Conservation (phyloP, 371 early-diverging fungal genomes). For the Rhizopus delemar region DNA sequence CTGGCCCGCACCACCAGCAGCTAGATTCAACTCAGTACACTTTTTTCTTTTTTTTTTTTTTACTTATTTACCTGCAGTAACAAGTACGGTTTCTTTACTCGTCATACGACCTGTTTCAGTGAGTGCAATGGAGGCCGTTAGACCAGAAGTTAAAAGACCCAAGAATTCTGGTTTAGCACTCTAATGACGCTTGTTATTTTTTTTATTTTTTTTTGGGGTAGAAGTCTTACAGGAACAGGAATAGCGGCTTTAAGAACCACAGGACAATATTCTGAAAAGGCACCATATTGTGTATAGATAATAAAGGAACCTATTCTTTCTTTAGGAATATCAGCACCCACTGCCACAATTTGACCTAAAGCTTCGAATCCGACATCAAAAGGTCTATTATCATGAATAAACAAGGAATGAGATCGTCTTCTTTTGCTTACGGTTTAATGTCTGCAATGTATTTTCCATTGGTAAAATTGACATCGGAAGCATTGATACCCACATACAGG, state of each 20-base stretch:
- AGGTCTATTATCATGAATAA: conserved; percentile 35
- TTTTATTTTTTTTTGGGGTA: neutral
- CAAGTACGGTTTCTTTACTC: conserved; percentile 41
- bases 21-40: conserved; percentile 7
- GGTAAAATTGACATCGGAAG: conserved; percentile 61
- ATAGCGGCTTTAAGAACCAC: conserved; percentile 29
- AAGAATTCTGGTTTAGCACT: conserved; percentile 37
- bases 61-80: conserved; percentile 46
- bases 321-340: conserved; percentile 41
- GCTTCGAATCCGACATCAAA: conserved; percentile 67
- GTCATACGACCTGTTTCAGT: conserved; percentile 37
- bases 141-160: conserved; percentile 53
- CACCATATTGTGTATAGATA: conserved; percentile 49
- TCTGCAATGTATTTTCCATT: conserved; percentile 60
- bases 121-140: conserved; percentile 57
- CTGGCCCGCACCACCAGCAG: conserved; percentile 57
- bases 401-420: neutral
- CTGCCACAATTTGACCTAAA: conserved; percentile 55
- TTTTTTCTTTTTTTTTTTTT: neutral
- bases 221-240: conserved; percentile 46
- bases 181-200: conserved; percentile 9
- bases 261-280: conserved; percentile 56
- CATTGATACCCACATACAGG: conserved; percentile 60
- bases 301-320: conserved; percentile 41
- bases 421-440: conserved; percentile 51